A percentile compares a stretch with the other conserved stretches of the same genome.
phyloP scores from a whole-genome alignment of 2,329 filamentous ascomycete species.

The Pestalotiopsis sp. region DNA sequence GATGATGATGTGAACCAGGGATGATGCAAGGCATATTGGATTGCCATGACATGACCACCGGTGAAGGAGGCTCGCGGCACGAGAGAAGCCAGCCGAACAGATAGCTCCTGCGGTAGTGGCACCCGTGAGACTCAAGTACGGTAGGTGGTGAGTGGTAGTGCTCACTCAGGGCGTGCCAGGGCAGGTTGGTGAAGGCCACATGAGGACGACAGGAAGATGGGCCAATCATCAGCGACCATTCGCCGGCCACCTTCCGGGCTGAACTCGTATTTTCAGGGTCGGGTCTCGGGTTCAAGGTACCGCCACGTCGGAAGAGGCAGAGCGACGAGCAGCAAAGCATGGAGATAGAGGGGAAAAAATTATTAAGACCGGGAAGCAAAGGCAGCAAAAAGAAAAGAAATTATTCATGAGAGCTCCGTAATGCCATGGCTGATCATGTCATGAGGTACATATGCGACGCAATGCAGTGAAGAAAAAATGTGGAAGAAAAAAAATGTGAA shows the following conservation, averaged over 20 bases:
- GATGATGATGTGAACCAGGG: not conserved
- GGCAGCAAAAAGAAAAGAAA: not conserved
- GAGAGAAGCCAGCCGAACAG: not conserved
- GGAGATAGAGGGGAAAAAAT: too few species aligned
- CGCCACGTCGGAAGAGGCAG: not conserved
- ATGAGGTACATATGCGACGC: slow-evolving; percentile 1
- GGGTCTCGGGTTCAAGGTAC: not conserved
- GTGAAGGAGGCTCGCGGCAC: not conserved
- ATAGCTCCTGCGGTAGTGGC: too few species aligned
- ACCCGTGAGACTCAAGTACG: too few species aligned
- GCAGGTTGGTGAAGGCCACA: not conserved
- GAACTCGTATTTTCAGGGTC: not conserved
- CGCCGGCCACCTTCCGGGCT: not conserved
- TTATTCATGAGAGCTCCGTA: not conserved
- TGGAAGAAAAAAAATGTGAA: not conserved
- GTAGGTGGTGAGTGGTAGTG: too few species aligned
- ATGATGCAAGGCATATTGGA: not conserved
- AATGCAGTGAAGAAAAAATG: not conserved
- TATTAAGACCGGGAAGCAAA: not conserved
- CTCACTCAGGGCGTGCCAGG: not conserved
- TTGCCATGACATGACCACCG: not conserved
- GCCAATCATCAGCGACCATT: not conserved
- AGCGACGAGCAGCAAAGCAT: not conserved
- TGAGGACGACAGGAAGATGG: not conserved
- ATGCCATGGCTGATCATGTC: not conserved